Percentiles rank a stretch among this genome's conserved stretches.
Evolutionary conservation across 257 asterid genomes (phyloP).

Genomic region (Solanum piurae): DNA sequence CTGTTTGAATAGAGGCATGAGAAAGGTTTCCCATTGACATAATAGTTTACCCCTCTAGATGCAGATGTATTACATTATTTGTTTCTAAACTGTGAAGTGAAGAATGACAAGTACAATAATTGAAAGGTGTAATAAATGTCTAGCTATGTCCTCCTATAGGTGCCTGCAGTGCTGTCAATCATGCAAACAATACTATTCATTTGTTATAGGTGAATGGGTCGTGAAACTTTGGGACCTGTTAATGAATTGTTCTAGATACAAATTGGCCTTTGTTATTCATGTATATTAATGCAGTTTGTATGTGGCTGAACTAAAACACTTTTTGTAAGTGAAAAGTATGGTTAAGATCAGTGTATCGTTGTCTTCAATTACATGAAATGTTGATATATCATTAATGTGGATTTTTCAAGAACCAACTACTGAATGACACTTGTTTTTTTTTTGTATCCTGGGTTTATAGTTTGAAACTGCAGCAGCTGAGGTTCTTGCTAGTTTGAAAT

Average conservation of each 20-base stretch:
- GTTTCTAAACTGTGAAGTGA: background rate
- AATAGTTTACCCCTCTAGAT: background rate
- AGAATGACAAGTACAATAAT: background rate
- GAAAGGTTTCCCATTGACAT: background rate
- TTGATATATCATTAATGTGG: background rate
- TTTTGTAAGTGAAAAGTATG: background rate
- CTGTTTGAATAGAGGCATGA: background rate
- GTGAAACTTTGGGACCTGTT: background rate
- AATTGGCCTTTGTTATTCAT: background rate
- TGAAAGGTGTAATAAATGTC: background rate
- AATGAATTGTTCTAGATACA: background rate
- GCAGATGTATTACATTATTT: background rate
- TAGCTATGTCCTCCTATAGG: background rate
- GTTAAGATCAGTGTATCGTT: background rate
- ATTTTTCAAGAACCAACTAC: background rate
- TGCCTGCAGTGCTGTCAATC: background rate
- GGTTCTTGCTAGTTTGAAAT: conserved; percentile 71
- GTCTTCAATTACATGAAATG: background rate
- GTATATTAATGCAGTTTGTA: background rate
- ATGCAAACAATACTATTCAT: background rate
- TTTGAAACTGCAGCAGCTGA: conserved; percentile 93
- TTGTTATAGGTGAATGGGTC: background rate
- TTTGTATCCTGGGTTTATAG: conserved; percentile 16
- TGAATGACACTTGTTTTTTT: background rate
- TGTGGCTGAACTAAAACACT: background rate